Percentiles rank a stretch among this genome's conserved stretches.
These are phyloP conservation scores for Nakazawaea ambrosiae DNA, from an alignment of 805 yeast genomes.

Conservation along the genomic window DNA sequence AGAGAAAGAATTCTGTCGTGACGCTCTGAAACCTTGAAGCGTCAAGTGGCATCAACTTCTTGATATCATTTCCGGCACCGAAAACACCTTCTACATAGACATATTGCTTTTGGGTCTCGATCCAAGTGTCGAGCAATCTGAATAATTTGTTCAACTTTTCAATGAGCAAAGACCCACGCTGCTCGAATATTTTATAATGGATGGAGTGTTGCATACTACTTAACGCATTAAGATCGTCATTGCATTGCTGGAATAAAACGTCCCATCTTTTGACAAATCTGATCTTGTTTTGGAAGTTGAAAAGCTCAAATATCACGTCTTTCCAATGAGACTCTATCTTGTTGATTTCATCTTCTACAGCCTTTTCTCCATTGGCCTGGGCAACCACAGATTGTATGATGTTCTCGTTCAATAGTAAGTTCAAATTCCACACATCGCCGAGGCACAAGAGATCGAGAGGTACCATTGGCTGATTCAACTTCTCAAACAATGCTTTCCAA, in stretches of 20 bases:
- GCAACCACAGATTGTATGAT: constrained; percentile 41
- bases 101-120: constrained; percentile 87
- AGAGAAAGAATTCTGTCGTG: constrained; percentile 50
- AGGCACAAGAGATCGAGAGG: constrained; percentile 30
- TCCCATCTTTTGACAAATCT: constrained; percentile 67
- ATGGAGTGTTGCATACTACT: constrained; percentile 67
- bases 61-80: constrained; percentile 50
- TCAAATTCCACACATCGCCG: constrained; percentile 56
- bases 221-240: constrained; percentile 55
- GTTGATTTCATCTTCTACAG: constrained; percentile 50
- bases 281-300: constrained; percentile 43
- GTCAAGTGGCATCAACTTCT: constrained; percentile 62
- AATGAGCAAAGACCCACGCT: constrained; percentile 49
- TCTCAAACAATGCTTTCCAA: constrained; percentile 45
- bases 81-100: constrained; percentile 78
- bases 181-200: constrained; percentile 52
- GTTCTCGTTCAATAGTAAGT: constrained; percentile 37
- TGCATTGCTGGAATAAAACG: constrained; percentile 45
- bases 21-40: constrained; percentile 56
- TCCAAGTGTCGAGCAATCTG: constrained; percentile 59
- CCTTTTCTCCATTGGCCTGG: constrained; percentile 67
- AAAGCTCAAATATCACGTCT: constrained; percentile 39
- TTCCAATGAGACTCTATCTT: constrained; percentile 54
- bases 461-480: constrained; percentile 17
- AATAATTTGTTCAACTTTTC: constrained; percentile 43